Conservation (phyloP, 139 green algal genomes). For the Yamagishiella unicocca region DNA sequence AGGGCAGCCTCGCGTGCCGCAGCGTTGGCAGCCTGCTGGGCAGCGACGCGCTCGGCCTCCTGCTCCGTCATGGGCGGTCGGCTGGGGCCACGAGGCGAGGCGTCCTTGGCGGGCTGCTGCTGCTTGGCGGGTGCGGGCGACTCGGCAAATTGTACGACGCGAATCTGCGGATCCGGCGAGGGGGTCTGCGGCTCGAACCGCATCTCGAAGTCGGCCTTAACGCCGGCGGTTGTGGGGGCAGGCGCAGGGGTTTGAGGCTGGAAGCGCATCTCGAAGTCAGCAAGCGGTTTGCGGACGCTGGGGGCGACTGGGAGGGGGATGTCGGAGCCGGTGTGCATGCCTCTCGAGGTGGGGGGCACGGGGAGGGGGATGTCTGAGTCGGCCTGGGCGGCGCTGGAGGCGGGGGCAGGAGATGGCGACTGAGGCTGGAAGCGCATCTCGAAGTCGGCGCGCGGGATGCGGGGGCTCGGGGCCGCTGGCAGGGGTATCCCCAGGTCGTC, state of each 20-base stretch:
- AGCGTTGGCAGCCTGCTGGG: constrained; percentile 3
- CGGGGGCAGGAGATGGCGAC: background rate
- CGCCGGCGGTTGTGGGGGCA: no score
- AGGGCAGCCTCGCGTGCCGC: background rate
- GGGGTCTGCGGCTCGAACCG: background rate
- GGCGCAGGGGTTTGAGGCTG: background rate
- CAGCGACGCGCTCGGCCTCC: background rate
- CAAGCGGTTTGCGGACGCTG: background rate
- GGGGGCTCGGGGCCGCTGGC: background rate
- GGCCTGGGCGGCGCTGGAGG: background rate
- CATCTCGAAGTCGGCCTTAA: background rate
- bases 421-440: constrained; percentile 16
- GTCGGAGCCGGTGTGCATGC: no score
- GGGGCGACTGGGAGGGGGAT: background rate
- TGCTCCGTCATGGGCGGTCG: constrained; percentile 25
- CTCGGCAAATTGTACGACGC: background rate
- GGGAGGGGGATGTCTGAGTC: background rate
- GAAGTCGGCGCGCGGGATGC: background rate
- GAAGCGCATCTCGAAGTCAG: constrained; percentile 25
- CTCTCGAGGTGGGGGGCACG: background rate
- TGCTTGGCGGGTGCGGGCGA: background rate
- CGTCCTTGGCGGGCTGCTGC: background rate
- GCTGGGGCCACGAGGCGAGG: background rate
- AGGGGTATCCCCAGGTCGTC: constrained; percentile 12
- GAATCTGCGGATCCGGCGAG: background rate